Evolutionary conservation across 148 eudicot genomes (phyloP), one percentile per base, ranked within the genome.

Genomic region (Heliosperma pusillum): DNA sequence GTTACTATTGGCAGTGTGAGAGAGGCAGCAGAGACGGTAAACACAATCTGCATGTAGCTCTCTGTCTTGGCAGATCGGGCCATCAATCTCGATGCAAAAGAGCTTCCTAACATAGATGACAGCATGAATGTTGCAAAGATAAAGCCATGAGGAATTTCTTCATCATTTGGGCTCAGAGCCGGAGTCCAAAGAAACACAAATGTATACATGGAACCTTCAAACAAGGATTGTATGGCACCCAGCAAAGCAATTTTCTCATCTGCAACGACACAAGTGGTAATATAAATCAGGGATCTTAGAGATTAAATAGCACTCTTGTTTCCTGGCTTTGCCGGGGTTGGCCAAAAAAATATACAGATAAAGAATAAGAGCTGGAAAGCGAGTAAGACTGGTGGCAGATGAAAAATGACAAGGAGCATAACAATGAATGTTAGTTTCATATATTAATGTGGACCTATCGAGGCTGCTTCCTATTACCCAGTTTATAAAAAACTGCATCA

Each of bases 131-230:
- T 95, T 20, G 99, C 94, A 80, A 95, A 95, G 68, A 95, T 90
- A 83, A 95, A 90, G 80, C 97, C 99, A 74, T 95, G 99, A 66
- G 99, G 97, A 83, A 95, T 90, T 7, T 92, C 94, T 85, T 95
- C 99, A 16, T 88, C 91, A 83, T 95, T 95, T 53, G 99, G 97
- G 80, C 99, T 95, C 88, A 95, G 84, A 77, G 97, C 97, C 47
- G 97, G 99, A 55, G 99, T 95, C 99, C 97, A 95, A 17, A 92
- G 90, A 80, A 95, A 95, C 78, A 95, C 99, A 85, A 92, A 95
- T 3, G 99, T 92, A 69, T 95, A 92, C 99, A 92, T 95, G 61
- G 99, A 95, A 76, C 97, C 99, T 87, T 95, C 99, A 86, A 95
- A 95, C 57, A 95, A 88, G 64, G 97, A 95, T 82, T 95, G 99